Evolutionary conservation across 441 rosid species (phyloP).

Genomic region (Manihot esculenta): DNA sequence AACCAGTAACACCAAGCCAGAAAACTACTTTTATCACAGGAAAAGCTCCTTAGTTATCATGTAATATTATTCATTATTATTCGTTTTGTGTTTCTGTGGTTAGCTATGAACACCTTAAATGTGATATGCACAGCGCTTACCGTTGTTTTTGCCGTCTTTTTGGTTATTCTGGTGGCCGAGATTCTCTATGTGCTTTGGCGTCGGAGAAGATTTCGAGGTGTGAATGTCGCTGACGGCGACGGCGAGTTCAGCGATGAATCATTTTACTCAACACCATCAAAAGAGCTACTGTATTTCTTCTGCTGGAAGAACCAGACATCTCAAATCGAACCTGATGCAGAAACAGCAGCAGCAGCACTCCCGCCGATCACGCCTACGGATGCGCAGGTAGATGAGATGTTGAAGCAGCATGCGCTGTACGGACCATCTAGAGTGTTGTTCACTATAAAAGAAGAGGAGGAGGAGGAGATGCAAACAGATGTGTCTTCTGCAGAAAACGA

Average conservation of each 20-base stretch:
- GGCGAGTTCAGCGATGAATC: conserved; percentile 20
- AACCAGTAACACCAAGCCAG: neutral
- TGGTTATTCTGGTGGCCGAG: conserved; percentile 39
- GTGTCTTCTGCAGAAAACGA: conserved; percentile 11
- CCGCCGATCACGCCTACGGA: conserved; percentile 17
- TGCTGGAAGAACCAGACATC: conserved; percentile 53
- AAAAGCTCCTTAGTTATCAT: neutral
- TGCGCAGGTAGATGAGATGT: conserved; percentile 29
- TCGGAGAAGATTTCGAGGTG: conserved; percentile 21
- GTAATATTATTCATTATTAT: neutral
- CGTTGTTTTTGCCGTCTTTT: conserved; percentile 37
- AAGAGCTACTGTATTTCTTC: conserved; percentile 74
- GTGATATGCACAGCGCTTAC: conserved; percentile 40
- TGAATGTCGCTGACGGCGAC: conserved; percentile 14
- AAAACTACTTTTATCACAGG: neutral
- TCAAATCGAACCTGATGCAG: conserved; percentile 48
- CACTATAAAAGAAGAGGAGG: conserved; percentile 65
- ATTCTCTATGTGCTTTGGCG: conserved; percentile 53
- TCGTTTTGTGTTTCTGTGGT: neutral
- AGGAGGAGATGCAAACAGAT: conserved; percentile 34
- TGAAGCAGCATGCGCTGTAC: conserved; percentile 40
- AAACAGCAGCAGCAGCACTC: neutral
- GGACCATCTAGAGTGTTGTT: conserved; percentile 62
- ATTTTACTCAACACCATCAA: conserved; percentile 38
- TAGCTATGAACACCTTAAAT: conserved; percentile 36